Evolutionary conservation across 75 land plant species (phyloP).

Genomic region (Chamaecyparis obtusa): DNA sequence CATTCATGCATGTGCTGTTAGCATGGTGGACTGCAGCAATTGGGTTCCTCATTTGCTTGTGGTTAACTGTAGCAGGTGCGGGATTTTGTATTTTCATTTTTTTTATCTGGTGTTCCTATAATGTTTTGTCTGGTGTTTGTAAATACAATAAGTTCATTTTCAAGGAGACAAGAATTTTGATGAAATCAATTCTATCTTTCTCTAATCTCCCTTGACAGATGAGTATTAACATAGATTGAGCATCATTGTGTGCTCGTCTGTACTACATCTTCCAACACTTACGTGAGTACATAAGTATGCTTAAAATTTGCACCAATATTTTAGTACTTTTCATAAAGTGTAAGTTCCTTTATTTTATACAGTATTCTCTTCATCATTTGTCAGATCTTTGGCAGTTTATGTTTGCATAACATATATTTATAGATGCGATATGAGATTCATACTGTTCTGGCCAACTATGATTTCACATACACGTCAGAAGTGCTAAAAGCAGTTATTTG

Average conservation of each 20-base stretch:
- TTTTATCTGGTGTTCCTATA: conserved; percentile 27
- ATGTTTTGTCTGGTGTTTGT: conserved; percentile 4
- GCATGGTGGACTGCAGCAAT: conserved; percentile 46
- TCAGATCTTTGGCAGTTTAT: background rate
- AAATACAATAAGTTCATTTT: conserved; percentile 5
- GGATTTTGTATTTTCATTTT: conserved; percentile 35
- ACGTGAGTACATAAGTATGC: background rate
- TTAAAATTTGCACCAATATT: background rate
- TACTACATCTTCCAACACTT: background rate
- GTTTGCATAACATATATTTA: background rate
- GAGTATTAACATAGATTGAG: background rate
- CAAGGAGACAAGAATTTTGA: background rate
- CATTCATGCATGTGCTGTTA: conserved; percentile 30
- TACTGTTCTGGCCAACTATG: background rate
- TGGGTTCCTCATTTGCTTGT: conserved; percentile 29
- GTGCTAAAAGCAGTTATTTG: background rate
- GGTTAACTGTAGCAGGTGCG: conserved; percentile 32
- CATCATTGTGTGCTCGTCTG: background rate
- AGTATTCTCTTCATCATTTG: background rate
- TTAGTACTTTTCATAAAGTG: background rate
- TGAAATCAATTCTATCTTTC: background rate
- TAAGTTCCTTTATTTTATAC: background rate
- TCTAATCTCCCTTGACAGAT: background rate
- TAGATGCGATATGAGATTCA: background rate
- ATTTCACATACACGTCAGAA: background rate